Percentiles rank a stretch among this genome's conserved stretches.
These are phyloP conservation scores for Cavenderia fasciculata DNA, from an alignment of 78 protist genomes.

Conservation along the genomic window DNA sequence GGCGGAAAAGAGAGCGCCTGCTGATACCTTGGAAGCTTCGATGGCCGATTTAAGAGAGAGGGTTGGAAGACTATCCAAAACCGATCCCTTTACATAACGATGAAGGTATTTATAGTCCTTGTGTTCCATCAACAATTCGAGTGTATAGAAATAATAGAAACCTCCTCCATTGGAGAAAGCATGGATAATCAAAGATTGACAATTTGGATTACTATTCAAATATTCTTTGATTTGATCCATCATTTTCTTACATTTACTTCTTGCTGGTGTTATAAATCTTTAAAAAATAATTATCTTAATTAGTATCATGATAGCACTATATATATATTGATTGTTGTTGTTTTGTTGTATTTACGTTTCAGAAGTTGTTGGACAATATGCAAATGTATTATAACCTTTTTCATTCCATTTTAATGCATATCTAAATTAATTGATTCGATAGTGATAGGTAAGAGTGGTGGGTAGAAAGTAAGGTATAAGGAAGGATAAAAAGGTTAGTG, in stretches of 20 bases:
- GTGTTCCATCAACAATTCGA: neutral
- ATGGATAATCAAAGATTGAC: slow-evolving; percentile 13
- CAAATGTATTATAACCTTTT: slow-evolving; percentile 26
- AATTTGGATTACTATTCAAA: neutral
- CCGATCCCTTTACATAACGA: neutral
- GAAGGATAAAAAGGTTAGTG: too few species aligned
- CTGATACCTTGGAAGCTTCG: neutral
- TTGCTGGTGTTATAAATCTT: neutral
- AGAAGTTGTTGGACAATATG: neutral
- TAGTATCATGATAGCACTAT: neutral
- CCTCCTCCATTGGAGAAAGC: slow-evolving; percentile 75
- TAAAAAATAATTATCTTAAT: neutral
- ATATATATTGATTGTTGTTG: neutral
- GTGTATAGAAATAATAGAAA: slow-evolving; percentile 7
- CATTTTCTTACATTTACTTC: neutral
- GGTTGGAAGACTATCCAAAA: slow-evolving; percentile 42
- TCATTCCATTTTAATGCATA: slow-evolving; percentile 26
- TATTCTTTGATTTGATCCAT: neutral
- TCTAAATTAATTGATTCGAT: too few species aligned
- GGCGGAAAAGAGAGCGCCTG: neutral
- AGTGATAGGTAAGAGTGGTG: too few species aligned
- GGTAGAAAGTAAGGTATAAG: too few species aligned
- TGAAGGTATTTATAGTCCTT: neutral
- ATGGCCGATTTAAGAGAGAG: neutral
- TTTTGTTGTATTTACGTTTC: slow-evolving; percentile 9